A percentile compares a stretch with the other conserved stretches of the same genome.
These are phyloP conservation scores for Cladosporium cucumerinum DNA, from an alignment of 2,329 filamentous ascomycete genomes.

Conservation along the genomic window DNA sequence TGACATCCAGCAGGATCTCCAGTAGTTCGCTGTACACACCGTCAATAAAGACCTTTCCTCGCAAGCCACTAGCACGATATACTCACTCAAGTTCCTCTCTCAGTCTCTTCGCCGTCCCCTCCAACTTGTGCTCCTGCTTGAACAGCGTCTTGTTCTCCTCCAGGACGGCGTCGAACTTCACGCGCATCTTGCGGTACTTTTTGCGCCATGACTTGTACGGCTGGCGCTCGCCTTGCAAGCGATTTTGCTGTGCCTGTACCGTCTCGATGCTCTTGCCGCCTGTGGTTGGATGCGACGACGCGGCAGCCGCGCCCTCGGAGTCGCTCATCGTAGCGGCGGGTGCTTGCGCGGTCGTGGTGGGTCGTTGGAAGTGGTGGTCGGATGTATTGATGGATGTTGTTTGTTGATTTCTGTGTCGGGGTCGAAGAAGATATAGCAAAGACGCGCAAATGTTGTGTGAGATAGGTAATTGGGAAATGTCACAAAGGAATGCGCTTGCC, in stretches of 20 bases:
- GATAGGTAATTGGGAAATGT: neutral
- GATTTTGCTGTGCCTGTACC: constrained; percentile 14
- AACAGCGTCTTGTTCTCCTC: constrained; percentile 79
- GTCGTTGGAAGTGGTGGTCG: too few species aligned
- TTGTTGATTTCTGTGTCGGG: neutral
- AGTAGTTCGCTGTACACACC: constrained; percentile 67
- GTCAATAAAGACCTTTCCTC: constrained; percentile 18
- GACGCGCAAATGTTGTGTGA: neutral
- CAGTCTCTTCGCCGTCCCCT: constrained; percentile 75
- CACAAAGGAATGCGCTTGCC: neutral
- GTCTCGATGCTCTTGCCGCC: constrained; percentile 22
- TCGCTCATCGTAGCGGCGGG: constrained; percentile 26
- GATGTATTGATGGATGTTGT: neutral
- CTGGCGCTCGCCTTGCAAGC: constrained; percentile 20
- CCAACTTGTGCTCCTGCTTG: constrained; percentile 74
- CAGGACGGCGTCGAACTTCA: constrained; percentile 73
- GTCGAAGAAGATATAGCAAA: neutral
- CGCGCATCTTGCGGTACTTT: constrained; percentile 91
- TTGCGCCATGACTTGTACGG: constrained; percentile 52
- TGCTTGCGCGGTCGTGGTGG: neutral
- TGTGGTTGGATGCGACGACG: constrained; percentile 19
- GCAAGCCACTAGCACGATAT: neutral
- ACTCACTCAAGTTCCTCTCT: constrained; percentile 89
- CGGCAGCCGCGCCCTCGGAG: constrained; percentile 28
- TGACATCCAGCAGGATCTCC: constrained; percentile 85